Conservation (phyloP, 495 filamentous ascomycete genomes). For the Penicillium arizonense region DNA sequence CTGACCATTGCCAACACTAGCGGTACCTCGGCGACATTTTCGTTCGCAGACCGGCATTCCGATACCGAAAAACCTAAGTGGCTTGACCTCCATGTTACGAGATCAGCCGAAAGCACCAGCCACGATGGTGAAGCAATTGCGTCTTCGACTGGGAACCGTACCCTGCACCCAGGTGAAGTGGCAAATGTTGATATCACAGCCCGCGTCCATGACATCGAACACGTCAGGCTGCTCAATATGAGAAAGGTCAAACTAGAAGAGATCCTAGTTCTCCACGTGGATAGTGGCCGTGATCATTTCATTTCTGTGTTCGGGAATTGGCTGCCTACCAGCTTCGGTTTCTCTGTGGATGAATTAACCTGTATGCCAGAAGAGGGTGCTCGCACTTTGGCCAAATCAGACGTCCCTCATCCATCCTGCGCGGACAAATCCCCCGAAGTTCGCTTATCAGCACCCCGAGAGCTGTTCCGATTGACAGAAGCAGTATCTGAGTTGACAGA, state of each 20-base stretch:
- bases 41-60: slow-evolving; percentile 69
- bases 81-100: slow-evolving; percentile 64
- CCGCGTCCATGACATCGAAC: slow-evolving; percentile 57
- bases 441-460: slow-evolving; percentile 71
- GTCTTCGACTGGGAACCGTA: slow-evolving; percentile 43
- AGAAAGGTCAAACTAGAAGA: slow-evolving; percentile 68
- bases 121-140: slow-evolving; percentile 25
- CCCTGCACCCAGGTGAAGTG: slow-evolving; percentile 80
- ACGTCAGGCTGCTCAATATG: slow-evolving; percentile 72
- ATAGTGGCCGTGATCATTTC: slow-evolving; percentile 86
- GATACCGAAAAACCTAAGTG: slow-evolving; percentile 54
- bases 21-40: slow-evolving; percentile 68
- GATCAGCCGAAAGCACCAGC: slow-evolving; percentile 33
- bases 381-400: slow-evolving; percentile 43
- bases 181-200: slow-evolving; percentile 64
- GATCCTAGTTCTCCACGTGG: slow-evolving; percentile 84
- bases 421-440: slow-evolving; percentile 45
- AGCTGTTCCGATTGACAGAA: slow-evolving; percentile 86
- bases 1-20: slow-evolving; percentile 93
- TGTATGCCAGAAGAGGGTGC: slow-evolving; percentile 76
- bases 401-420: slow-evolving; percentile 19
- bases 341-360: slow-evolving; percentile 79
- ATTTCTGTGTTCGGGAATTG: slow-evolving; percentile 75
- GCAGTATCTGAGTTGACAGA: slow-evolving; percentile 73
- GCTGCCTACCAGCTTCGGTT: slow-evolving; percentile 79